Evolutionary conservation across 1,139 yeast genomes (phyloP).

Genomic region (Candida pseudoviswanathii): DNA sequence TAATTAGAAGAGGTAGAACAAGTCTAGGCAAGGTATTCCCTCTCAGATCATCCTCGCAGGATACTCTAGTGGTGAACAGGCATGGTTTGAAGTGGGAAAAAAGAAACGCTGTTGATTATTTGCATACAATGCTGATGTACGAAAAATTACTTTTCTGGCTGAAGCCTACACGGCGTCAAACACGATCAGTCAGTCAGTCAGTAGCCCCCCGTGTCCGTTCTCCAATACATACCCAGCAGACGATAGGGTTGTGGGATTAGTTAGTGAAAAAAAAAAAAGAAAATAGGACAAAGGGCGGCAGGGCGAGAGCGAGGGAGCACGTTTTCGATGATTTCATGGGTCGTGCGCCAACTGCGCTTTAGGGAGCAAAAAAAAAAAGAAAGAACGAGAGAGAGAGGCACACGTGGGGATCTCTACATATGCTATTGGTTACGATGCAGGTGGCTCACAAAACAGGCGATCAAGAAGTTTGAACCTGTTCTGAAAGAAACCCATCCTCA

Average conservation of each 20-base stretch:
- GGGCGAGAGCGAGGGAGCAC: conserved; percentile 1
- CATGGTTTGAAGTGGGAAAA: no score
- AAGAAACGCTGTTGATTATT: no score
- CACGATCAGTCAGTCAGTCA: no score
- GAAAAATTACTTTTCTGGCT: no score
- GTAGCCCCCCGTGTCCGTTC: no score
- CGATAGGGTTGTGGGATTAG: neutral
- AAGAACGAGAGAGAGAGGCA: neutral
- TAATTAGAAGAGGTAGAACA: no score
- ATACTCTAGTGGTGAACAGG: no score
- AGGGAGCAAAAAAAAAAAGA: neutral
- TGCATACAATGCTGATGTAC: no score
- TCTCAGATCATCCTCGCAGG: no score
- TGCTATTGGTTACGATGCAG: neutral
- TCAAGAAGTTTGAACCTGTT: neutral
- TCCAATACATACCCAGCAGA: no score
- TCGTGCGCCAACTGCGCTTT: neutral
- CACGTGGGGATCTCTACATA: conserved; percentile 7
- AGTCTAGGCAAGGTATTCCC: no score
- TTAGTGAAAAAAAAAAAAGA: neutral
- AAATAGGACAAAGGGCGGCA: neutral
- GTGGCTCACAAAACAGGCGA: neutral
- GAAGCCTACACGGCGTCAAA: no score
- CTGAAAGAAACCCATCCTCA: neutral
- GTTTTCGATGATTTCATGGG: conserved; percentile 1